Percentiles rank a stretch among this genome's conserved stretches.
Conservation (phyloP, 768 basidiomycete genomes). For the Hygrophorus russula region DNA sequence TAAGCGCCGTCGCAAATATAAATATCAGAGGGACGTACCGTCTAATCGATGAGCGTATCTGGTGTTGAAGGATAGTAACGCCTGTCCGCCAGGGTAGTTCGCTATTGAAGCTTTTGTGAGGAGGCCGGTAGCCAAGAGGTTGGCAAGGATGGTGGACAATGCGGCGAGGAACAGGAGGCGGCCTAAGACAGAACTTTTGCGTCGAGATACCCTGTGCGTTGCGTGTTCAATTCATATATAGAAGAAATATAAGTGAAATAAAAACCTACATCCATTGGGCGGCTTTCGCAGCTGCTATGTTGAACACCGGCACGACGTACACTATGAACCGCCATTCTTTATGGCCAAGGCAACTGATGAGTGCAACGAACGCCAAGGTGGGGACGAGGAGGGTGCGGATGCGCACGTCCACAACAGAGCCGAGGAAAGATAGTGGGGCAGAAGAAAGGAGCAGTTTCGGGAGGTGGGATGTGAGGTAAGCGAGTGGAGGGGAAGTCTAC, state of each 20-base stretch:
- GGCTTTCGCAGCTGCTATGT: slow-evolving; percentile 66
- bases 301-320: slow-evolving; percentile 75
- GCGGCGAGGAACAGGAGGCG: slow-evolving; percentile 34
- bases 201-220: slow-evolving; percentile 27
- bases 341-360: slow-evolving; percentile 74
- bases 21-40: slow-evolving; percentile 13
- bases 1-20: slow-evolving; percentile 1
- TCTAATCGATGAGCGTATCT: slow-evolving; percentile 12
- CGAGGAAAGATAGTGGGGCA: slow-evolving; percentile 49
- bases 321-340: slow-evolving; percentile 98
- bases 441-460: slow-evolving; percentile 70
- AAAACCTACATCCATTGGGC: slow-evolving; percentile 52
- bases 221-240: not conserved
- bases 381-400: slow-evolving; percentile 42
- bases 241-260: not conserved
- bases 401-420: slow-evolving; percentile 33
- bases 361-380: slow-evolving; percentile 37
- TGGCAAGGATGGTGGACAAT: slow-evolving; percentile 37
- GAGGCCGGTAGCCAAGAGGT: slow-evolving; percentile 40
- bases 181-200: slow-evolving; percentile 37
- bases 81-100: slow-evolving; percentile 89
- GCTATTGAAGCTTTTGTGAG: slow-evolving; percentile 45
- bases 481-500: slow-evolving; percentile 57
- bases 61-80: slow-evolving; percentile 52
- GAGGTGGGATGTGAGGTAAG: slow-evolving; percentile 57